These are phyloP conservation scores for Microcyclospora pomicola DNA, from an alignment of 2,329 filamentous ascomycete genomes.

Conservation along the genomic window DNA sequence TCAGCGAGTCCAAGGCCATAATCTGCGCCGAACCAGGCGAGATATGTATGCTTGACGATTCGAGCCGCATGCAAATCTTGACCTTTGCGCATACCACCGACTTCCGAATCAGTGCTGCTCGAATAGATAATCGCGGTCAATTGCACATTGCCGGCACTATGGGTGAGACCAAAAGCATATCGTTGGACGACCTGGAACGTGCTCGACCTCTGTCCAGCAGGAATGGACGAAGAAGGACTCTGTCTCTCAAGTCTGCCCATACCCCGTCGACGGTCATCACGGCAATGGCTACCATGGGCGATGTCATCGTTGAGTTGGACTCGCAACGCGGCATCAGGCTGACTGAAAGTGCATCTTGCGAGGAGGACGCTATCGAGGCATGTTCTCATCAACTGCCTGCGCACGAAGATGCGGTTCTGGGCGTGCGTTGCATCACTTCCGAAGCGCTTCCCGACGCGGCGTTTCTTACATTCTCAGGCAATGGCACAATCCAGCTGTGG, in stretches of 20 bases:
- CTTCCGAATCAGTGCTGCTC: slow-evolving; percentile 55
- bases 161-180: slow-evolving; percentile 39
- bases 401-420: slow-evolving; percentile 49
- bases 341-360: slow-evolving; percentile 1
- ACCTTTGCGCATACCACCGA: slow-evolving; percentile 50
- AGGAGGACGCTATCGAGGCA: slow-evolving; percentile 5
- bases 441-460: slow-evolving; percentile 50
- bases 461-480: slow-evolving; percentile 81
- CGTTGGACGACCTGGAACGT: slow-evolving; percentile 22
- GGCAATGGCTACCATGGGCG: slow-evolving; percentile 25
- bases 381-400: slow-evolving; percentile 34
- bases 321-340: slow-evolving; percentile 13
- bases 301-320: slow-evolving; percentile 18
- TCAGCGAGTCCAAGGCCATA: slow-evolving; percentile 62
- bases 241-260: slow-evolving; percentile 4
- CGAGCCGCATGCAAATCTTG: slow-evolving; percentile 56
- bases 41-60: slow-evolving; percentile 76
- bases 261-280: slow-evolving; percentile 16
- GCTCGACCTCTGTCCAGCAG: slow-evolving; percentile 13
- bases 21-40: slow-evolving; percentile 80
- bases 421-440: slow-evolving; percentile 52
- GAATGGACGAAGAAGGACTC: slow-evolving; percentile 8
- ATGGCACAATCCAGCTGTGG: slow-evolving; percentile 76
- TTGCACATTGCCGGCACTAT: slow-evolving; percentile 58
- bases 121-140: slow-evolving; percentile 41